phyloP scores from a whole-genome alignment of 768 basidiomycete species.

The Guyanaporus albipodus region DNA sequence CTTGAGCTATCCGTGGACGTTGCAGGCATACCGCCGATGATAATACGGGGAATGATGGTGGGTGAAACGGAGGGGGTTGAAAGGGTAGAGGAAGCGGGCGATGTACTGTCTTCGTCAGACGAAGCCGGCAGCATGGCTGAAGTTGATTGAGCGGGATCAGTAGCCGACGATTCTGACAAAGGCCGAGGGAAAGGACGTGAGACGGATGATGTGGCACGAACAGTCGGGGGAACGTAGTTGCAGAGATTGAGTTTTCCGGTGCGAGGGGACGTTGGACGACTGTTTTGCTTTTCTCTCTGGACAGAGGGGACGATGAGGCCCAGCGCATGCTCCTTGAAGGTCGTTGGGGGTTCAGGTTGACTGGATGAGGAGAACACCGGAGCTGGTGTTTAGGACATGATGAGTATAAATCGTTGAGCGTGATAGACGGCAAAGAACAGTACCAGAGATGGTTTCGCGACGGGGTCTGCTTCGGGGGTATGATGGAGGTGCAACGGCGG shows the following conservation, averaged over 20 bases:
- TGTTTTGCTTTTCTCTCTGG: slow-evolving; percentile 3
- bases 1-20: background rate
- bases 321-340: slow-evolving; percentile 12
- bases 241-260: slow-evolving; percentile 27
- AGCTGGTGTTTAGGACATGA: slow-evolving; percentile 8
- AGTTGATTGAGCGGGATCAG: background rate
- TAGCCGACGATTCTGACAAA: background rate
- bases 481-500: background rate
- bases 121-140: background rate
- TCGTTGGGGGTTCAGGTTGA: background rate
- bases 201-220: slow-evolving; percentile 1
- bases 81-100: slow-evolving; percentile 27
- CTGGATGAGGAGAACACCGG: background rate
- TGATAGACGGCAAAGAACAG: background rate
- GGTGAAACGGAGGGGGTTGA: slow-evolving; percentile 25
- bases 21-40: slow-evolving; percentile 27
- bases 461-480: slow-evolving; percentile 6
- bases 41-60: slow-evolving; percentile 17
- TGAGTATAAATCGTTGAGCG: background rate
- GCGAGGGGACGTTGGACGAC: background rate
- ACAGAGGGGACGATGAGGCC: slow-evolving; percentile 5
- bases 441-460: slow-evolving; percentile 23
- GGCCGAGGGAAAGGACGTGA: background rate
- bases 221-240: slow-evolving; percentile 34
- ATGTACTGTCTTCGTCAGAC: slow-evolving; percentile 16